Evolutionary conservation across 2,329 filamentous ascomycete species (phyloP), one percentile per base, ranked within the genome.

Genomic region (Apiospora marii): DNA sequence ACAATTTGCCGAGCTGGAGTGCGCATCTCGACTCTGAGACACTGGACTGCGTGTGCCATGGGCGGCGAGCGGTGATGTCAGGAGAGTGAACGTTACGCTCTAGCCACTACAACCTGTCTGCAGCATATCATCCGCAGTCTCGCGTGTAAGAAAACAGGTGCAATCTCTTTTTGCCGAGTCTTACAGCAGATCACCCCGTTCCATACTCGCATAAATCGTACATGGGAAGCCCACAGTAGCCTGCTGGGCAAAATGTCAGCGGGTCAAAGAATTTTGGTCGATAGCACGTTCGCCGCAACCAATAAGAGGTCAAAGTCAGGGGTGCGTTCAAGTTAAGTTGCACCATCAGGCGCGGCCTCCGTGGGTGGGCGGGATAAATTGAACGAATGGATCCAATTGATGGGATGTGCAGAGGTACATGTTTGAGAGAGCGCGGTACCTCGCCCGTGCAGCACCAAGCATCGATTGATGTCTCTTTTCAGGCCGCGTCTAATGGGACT

Each of bases 231-330:
- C 30, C 34, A 64, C 19, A 41, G 58, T 24, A 64, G 58, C 34
- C 58, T 64, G 58, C 58, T 64, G 58, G 58, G 58, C 58, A 64
- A 64, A 64, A 64, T 64, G 58, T 64, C 58, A 64, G 58, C 58
- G 58, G 58, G 58, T 64, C 58, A n/a, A 64, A 19, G 58, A 41
- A 41, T 64, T 64, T 64, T 64, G 58, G 58, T 64, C 58, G 58
- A n/a, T 22, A 64, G 34, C 58, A 41, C 13, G 58, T 64, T 30
- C 34, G 34, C 58, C 34, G 34, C 22, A 64, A 16, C 58, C 58
- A 64, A 64, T 64, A 34, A 22, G 58, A 19, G 24, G 10, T 12
- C 30, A 22, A 41, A 13, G 30, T 12, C 58, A n/a, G 58, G 58
- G 58, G 34, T 64, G 58, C 41, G 58, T 64, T n/a, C 19, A 64